Base-by-base conservation (phyloP, 495 filamentous ascomycete genomes). In the Neurospora terricola region DNA sequence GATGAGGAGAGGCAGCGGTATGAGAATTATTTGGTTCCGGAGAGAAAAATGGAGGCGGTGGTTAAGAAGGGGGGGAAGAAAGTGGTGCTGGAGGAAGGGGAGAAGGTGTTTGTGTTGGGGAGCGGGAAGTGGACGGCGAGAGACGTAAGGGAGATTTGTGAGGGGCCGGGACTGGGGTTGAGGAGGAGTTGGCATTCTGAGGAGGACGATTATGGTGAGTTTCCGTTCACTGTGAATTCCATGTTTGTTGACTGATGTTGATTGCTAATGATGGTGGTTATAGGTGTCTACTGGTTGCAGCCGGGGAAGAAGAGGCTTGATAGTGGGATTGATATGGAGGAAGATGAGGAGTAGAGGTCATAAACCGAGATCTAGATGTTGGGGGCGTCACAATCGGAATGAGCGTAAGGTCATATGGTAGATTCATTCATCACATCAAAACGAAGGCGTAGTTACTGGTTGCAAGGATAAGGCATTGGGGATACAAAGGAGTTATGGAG, bases 241-340 rank as follows among this genome's bases (percentile, higher is more conserved):
- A 42, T 42, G 14, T 0, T 42, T 42, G 11, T 42, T 18, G 39
- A 18, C 39, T 42, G 12, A 42, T 45, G 37, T 12, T 21, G 16
- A 14, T 27, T 2, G 30, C 30, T 27, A n/a, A 38, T 18, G 4
- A 18, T 27, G 1, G 10, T 54, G 14, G 1, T 14, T 2, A 34
- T 14, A 75, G 74, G 72, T 21, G 62, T 69, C 14, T 75, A 75
- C 36, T 75, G 74, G 74, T 39, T 75, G 37, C 69, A 73, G 62
- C 72, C 72, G 37, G 62, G 6, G 0, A 54, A 71, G 4, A 70
- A 18, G 48, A 70, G 74, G 18, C 12, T 43, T 16, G 74, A 75
- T 36, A 75, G 74, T 27, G 72, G 72, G 34, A 40, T 73, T 48
- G 72, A 70, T 0, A 73, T 75, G n/a, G 21, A 27, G 10, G 69